Evolutionary conservation across 2,329 filamentous ascomycete species (phyloP), one percentile per base, ranked within the genome.

Genomic region (Verticillium albo-atrum): DNA sequence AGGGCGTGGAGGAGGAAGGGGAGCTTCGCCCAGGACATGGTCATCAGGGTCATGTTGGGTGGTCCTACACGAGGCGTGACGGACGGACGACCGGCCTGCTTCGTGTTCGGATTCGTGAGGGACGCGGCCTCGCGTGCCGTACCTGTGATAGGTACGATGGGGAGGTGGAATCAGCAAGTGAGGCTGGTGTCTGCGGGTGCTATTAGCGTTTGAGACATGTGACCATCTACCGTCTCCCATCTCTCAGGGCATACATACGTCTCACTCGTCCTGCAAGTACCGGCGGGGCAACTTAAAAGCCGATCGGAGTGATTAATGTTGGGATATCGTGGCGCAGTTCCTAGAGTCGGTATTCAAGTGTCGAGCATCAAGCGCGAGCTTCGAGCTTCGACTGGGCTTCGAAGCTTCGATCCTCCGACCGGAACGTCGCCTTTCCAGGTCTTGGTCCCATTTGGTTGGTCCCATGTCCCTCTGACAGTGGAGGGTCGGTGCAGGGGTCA

Each of bases 1-100:
- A 71, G 58, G 47, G 67, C 67, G 61, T 80, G 77, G 7, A 72
- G 52, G 30, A 72, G 63, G 55, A 79, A 79, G 15, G 77, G 71
- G 14, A 70, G 54, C 7, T 67, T 68, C 20, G 61, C 58, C 26
- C 56, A 17, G 12, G 58, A 59, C 68, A 71, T 71, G 27, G 17
- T 34, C 32, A 14, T 32, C 26, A 4, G 17, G 53, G 15, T 17
- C n/a, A 5, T 25, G 42, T 30, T 17, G 32, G 32, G 12, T 23
- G 28, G 23, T 28, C n/a, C n/a, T n/a, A n/a, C n/a, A n/a, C n/a
- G n/a, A n/a, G n/a, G n/a, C n/a, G n/a, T n/a, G n/a, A n/a, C n/a
- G n/a, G n/a, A n/a, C n/a, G n/a, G n/a, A n/a, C n/a, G n/a, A n/a
- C n/a, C n/a, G n/a, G n/a, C n/a, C n/a, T n/a, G n/a, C n/a, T n/a